Evolutionary conservation across 306 rosid genomes (phyloP).

Genomic region (Corylus heterophylla): DNA sequence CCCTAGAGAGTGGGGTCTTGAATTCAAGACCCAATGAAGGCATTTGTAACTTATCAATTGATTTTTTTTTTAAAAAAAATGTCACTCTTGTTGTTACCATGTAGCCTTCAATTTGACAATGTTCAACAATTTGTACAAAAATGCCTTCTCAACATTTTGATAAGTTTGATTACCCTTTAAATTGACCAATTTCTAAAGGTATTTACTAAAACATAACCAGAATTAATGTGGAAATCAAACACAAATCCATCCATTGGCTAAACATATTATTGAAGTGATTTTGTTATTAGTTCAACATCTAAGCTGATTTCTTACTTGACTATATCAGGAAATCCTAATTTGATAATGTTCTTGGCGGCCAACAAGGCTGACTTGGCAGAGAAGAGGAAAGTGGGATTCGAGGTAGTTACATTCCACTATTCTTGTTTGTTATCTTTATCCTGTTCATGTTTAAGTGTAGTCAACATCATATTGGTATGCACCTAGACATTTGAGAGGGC

Average conservation of each 20-base stretch:
- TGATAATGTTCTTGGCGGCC: conserved; percentile 71
- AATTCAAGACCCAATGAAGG: neutral
- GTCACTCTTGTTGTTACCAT: neutral
- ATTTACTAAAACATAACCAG: neutral
- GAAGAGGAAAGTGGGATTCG: conserved; percentile 56
- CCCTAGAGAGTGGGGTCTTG: neutral
- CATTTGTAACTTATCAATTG: no score
- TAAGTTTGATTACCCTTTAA: neutral
- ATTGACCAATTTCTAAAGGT: neutral
- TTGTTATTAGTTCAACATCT: conserved; percentile 4
- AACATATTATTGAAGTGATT: neutral
- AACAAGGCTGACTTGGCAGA: conserved; percentile 79
- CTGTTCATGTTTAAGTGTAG: neutral
- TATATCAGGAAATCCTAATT: conserved; percentile 66
- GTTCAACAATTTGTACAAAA: neutral
- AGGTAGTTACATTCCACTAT: conserved; percentile 46
- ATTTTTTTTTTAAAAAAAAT: neutral
- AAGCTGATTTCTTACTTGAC: conserved; percentile 11
- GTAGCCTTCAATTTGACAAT: neutral
- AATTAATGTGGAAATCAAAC: conserved; percentile 3
- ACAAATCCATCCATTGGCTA: neutral
- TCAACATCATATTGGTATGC: neutral
- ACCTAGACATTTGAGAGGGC: conserved; percentile 2
- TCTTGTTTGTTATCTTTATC: conserved; percentile 3
- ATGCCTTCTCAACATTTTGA: neutral